Evolutionary conservation across 176 grass and related monocot genomes (phyloP), one percentile per base, ranked within the genome.

Genomic region (Rhynchospora pubera): DNA sequence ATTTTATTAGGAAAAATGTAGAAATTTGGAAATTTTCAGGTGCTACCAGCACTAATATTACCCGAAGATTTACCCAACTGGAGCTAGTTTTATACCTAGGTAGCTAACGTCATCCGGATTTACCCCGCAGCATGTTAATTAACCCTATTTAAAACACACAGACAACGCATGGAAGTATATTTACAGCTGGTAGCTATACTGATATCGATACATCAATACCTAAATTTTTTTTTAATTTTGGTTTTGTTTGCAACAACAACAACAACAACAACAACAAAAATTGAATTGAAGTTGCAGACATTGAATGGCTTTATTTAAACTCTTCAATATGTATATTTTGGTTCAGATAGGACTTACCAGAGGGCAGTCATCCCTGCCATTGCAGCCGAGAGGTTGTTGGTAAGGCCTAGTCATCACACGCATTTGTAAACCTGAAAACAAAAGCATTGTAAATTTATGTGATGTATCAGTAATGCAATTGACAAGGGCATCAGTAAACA

Each of bases 281-380:
- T n/a, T n/a, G n/a, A 28, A 28, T 28, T 28, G 26, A 15, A 15
- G 47, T 52, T 52, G 11, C 9, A 52, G 26, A 73, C 24, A 52
- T 4, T 24, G 3, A 73, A 46, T 74, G 47, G 26, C 26, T 32
- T 66, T 65, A 9, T 28, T 18, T n/a, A 56, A 56, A 56, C 32
- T 34, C 48, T 77, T 48, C 24, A 77, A 77, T 77, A 77, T 53
- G 48, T 56, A 56, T 77, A 56, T 56, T 23, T 77, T 22, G 13
- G 22, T 24, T 85, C n/a, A 78, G 23, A 69, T n/a, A 24, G 13
- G 58, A 91, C 91, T 89, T 78, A 97, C 91, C 83, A 91, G 39
- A 81, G 87, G 70, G 79, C 90, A 85, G 83, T 97, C 88, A 77
- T 93, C 95, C 86, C 90, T 88, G 78, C 88, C 92, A 64, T 91